A percentile compares a stretch with the other conserved stretches of the same genome.
Conservation (phyloP, 2,329 filamentous ascomycete genomes). For the Cercospora citrullina region DNA sequence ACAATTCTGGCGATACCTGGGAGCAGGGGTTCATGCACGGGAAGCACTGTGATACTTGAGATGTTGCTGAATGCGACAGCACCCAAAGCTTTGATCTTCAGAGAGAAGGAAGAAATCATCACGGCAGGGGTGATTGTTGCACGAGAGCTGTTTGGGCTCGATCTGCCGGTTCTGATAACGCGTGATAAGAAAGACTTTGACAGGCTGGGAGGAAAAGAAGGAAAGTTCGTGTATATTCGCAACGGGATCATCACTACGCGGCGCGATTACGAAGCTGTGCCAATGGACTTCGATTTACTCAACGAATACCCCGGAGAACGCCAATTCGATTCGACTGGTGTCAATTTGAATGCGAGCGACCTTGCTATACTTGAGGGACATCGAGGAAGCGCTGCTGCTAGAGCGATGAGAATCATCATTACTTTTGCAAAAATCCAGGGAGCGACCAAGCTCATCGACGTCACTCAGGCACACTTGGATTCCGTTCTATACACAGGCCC, state of each 20-base stretch:
- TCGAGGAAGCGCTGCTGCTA: constrained; percentile 39
- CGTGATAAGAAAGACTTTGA: constrained; percentile 11
- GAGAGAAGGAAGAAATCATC: constrained; percentile 47
- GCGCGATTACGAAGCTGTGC: neutral
- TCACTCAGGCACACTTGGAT: constrained; percentile 49
- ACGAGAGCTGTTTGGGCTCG: constrained; percentile 43
- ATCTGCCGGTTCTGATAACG: constrained; percentile 45
- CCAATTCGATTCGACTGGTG: neutral
- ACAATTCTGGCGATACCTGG: constrained; percentile 48
- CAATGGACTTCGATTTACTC: neutral
- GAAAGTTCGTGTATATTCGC: neutral
- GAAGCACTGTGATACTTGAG: constrained; percentile 50
- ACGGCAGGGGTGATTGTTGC: constrained; percentile 50
- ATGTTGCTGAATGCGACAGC: constrained; percentile 44
- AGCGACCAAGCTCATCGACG: constrained; percentile 39
- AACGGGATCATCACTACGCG: neutral
- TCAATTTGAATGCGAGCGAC: constrained; percentile 3
- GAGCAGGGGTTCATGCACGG: constrained; percentile 51
- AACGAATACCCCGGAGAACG: too few relatives aligned
- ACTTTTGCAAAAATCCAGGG: constrained; percentile 42
- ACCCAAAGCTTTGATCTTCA: constrained; percentile 47
- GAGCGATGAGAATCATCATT: constrained; percentile 44
- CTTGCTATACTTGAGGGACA: constrained; percentile 28
- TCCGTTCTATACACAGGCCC: constrained; percentile 47
- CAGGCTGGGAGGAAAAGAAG: neutral